phyloP scores from a whole-genome alignment of 2,329 filamentous ascomycete species.

The Ilyonectria sp. region DNA sequence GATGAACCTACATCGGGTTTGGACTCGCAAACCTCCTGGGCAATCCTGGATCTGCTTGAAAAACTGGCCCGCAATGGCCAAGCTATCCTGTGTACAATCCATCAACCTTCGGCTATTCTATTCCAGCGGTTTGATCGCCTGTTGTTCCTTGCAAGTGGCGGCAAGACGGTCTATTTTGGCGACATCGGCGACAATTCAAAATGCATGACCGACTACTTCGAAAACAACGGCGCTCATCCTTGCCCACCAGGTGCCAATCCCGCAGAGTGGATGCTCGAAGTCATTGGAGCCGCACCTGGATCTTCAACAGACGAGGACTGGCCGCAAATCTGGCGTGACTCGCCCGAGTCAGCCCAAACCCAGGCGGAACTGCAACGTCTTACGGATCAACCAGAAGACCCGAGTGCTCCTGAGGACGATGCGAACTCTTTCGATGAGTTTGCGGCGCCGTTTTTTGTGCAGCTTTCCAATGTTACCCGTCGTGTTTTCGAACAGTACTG shows the following conservation, averaged over 20 bases:
- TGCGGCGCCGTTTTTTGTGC: slow-evolving; percentile 49
- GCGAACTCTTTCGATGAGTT: slow-evolving; percentile 50
- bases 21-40: slow-evolving; percentile 72
- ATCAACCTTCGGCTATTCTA: slow-evolving; percentile 64
- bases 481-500: slow-evolving; percentile 54
- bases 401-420: slow-evolving; percentile 17
- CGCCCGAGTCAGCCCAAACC: slow-evolving; percentile 49
- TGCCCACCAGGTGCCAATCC: slow-evolving; percentile 72
- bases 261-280: slow-evolving; percentile 77
- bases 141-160: slow-evolving; percentile 72
- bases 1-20: slow-evolving; percentile 73
- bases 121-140: slow-evolving; percentile 70
- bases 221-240: slow-evolving; percentile 69
- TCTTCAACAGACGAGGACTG: slow-evolving; percentile 60
- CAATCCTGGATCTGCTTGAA: slow-evolving; percentile 70
- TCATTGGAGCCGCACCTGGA: slow-evolving; percentile 61
- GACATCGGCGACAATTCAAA: slow-evolving; percentile 71
- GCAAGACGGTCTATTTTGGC: slow-evolving; percentile 77
- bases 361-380: slow-evolving; percentile 53
- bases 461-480: slow-evolving; percentile 55
- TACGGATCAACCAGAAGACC: slow-evolving; percentile 23
- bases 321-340: slow-evolving; percentile 55
- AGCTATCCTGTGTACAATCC: slow-evolving; percentile 66
- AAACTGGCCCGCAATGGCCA: slow-evolving; percentile 69
- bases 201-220: slow-evolving; percentile 72